These are phyloP conservation scores for Elsinoe fawcettii DNA, from an alignment of 2,329 filamentous ascomycete species.

Conservation along the genomic window DNA sequence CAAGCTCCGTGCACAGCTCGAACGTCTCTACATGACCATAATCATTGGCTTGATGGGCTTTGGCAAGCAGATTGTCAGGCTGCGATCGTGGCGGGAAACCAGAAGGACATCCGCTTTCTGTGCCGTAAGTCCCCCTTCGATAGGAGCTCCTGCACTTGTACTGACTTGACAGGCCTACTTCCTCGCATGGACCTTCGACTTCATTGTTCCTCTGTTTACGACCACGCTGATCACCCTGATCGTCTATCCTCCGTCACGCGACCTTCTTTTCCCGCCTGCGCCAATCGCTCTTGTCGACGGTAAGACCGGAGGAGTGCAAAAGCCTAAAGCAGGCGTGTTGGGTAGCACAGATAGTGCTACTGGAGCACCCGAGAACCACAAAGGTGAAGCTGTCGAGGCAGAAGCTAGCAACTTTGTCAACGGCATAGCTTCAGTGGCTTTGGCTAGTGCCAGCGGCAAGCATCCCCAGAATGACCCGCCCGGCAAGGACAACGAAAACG, in stretches of 20 bases:
- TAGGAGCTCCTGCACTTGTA: not conserved
- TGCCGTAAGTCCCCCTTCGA: constrained; percentile 33
- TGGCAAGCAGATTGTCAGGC: constrained; percentile 65
- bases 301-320: constrained; percentile 66
- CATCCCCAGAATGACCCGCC: constrained; percentile 59
- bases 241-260: constrained; percentile 54
- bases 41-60: constrained; percentile 57
- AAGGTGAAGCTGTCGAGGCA: constrained; percentile 74
- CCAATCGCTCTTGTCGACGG: constrained; percentile 65
- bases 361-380: constrained; percentile 73
- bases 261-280: constrained; percentile 64
- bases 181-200: constrained; percentile 63
- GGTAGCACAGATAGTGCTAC: constrained; percentile 71
- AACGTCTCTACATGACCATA: constrained; percentile 75
- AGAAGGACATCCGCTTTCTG: constrained; percentile 61
- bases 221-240: constrained; percentile 58
- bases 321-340: constrained; percentile 65
- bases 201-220: constrained; percentile 57
- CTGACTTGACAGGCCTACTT: constrained; percentile 40
- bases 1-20: constrained; percentile 68
- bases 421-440: constrained; percentile 61
- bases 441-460: constrained; percentile 69
- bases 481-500: constrained; percentile 34
- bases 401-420: constrained; percentile 77
- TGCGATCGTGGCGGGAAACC: constrained; percentile 72